phyloP scores from a whole-genome alignment of 352 stramenopile species.

The Labyrinthula sp. region DNA sequence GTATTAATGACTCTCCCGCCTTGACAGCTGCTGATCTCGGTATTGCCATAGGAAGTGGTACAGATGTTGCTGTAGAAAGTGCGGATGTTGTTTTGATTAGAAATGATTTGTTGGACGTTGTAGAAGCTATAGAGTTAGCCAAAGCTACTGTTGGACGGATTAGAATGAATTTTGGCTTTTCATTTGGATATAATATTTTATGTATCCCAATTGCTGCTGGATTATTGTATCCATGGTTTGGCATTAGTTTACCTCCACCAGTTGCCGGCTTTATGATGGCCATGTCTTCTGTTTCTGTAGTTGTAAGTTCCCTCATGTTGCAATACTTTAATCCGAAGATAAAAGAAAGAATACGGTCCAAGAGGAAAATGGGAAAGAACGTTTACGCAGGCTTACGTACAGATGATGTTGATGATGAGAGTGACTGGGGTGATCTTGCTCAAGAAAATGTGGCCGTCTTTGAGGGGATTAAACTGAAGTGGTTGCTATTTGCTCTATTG shows the following conservation, averaged over 20 bases:
- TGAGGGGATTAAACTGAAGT: too few relatives aligned
- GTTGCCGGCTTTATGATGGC: constrained; percentile 85
- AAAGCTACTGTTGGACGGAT: constrained; percentile 84
- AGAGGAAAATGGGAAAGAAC: too few relatives aligned
- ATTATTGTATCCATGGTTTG: constrained; percentile 71
- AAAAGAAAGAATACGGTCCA: too few relatives aligned
- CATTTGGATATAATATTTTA: constrained; percentile 89
- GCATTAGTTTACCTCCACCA: constrained; percentile 70
- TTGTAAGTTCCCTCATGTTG: constrained; percentile 77
- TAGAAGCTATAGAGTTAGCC: constrained; percentile 78
- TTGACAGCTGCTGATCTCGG: constrained; percentile 47
- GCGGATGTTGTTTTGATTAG: constrained; percentile 70
- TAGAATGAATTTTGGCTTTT: constrained; percentile 86
- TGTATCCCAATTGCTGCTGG: constrained; percentile 83
- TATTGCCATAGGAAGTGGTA: constrained; percentile 85
- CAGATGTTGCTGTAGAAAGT: constrained; percentile 88
- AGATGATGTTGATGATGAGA: too few relatives aligned
- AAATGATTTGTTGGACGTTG: constrained; percentile 61
- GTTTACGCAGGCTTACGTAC: too few relatives aligned
- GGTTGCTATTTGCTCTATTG: too few relatives aligned
- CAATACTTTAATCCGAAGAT: constrained; percentile 10
- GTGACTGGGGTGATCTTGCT: too few relatives aligned
- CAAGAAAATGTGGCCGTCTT: too few relatives aligned
- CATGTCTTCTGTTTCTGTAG: constrained; percentile 80
- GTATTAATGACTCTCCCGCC: constrained; percentile 81